Conservation (phyloP, 1,284 basidiomycete species). For the Pseudozyma sp. region DNA sequence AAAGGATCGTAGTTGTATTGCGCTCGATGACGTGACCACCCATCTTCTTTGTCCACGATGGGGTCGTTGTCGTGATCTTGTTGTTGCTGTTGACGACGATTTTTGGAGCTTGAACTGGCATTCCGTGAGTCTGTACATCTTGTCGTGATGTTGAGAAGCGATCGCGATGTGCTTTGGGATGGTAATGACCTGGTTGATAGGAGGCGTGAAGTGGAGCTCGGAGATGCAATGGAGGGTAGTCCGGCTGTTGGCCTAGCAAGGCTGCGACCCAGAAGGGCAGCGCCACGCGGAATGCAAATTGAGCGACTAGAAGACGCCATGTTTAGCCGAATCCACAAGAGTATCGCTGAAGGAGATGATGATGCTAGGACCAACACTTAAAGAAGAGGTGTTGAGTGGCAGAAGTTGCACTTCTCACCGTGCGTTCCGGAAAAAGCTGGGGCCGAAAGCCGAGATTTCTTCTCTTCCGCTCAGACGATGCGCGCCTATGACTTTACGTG, state of each 20-base stretch:
- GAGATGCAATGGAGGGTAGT: not conserved
- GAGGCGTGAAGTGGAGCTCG: not conserved
- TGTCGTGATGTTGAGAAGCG: not conserved
- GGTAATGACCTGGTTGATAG: not conserved
- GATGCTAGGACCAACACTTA: not conserved
- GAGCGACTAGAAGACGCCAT: not conserved
- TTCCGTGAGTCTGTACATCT: not conserved
- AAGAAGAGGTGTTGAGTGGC: too few species aligned
- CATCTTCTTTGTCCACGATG: conserved; percentile 8
- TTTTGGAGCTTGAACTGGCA: conserved; percentile 7
- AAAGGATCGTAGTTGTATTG: conserved; percentile 69
- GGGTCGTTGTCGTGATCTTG: too few species aligned
- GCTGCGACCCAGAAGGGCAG: too few species aligned
- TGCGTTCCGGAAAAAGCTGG: too few species aligned
- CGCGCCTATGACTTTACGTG: conserved; percentile 1
- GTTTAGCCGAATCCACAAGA: not conserved
- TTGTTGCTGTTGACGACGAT: too few species aligned
- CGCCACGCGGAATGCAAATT: not conserved
- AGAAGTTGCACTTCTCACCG: too few species aligned
- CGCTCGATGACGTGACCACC: conserved; percentile 52
- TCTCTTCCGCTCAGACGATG: too few species aligned
- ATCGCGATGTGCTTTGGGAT: not conserved
- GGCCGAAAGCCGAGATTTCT: conserved; percentile 29
- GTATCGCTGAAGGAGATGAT: not conserved
- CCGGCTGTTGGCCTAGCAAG: too few species aligned